Evolutionary conservation across 2,329 filamentous ascomycete species (phyloP).

Genomic region (Moelleriella libera): DNA sequence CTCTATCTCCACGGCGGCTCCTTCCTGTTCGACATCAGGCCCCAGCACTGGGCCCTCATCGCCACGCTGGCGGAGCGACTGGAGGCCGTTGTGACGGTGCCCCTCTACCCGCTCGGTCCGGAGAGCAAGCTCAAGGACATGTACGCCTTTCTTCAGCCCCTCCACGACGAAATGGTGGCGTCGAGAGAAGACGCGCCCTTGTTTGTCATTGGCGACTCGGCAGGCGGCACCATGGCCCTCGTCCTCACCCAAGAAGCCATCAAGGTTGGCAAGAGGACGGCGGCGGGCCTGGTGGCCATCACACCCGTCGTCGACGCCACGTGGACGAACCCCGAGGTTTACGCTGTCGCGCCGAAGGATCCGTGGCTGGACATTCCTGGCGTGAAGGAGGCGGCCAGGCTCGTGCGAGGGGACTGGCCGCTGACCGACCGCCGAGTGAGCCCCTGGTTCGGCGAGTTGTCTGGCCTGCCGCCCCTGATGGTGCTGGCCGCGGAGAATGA

Average conservation of each 20-base stretch:
- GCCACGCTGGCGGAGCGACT: slow-evolving; percentile 13
- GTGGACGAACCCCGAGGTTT: slow-evolving; percentile 13
- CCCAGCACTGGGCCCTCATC: slow-evolving; percentile 14
- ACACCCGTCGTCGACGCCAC: slow-evolving; percentile 16
- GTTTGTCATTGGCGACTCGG: slow-evolving; percentile 16
- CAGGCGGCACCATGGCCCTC: slow-evolving; percentile 15
- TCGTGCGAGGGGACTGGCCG: slow-evolving; percentile 14
- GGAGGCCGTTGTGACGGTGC: slow-evolving; percentile 16
- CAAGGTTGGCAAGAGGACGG: slow-evolving; percentile 10
- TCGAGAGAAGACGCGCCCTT: slow-evolving; percentile 14
- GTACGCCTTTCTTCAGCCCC: slow-evolving; percentile 16
- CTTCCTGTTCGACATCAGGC: slow-evolving; percentile 14
- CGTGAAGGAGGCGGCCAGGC: slow-evolving; percentile 10
- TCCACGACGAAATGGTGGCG: slow-evolving; percentile 16
- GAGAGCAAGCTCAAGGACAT: slow-evolving; percentile 16
- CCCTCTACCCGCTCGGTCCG: slow-evolving; percentile 17
- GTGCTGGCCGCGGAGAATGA: slow-evolving; percentile 14
- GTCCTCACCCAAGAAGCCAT: slow-evolving; percentile 16
- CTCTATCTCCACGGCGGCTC: slow-evolving; percentile 18
- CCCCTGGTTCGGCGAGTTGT: slow-evolving; percentile 14
- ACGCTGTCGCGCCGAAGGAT: slow-evolving; percentile 10
- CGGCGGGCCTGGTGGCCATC: slow-evolving; percentile 13
- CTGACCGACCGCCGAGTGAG: slow-evolving; percentile 13
- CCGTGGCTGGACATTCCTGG: slow-evolving; percentile 15
- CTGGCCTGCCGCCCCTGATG: slow-evolving; percentile 15